Conservation (phyloP, 108 stramenopile species). For the Nitzschia putrida region DNA sequence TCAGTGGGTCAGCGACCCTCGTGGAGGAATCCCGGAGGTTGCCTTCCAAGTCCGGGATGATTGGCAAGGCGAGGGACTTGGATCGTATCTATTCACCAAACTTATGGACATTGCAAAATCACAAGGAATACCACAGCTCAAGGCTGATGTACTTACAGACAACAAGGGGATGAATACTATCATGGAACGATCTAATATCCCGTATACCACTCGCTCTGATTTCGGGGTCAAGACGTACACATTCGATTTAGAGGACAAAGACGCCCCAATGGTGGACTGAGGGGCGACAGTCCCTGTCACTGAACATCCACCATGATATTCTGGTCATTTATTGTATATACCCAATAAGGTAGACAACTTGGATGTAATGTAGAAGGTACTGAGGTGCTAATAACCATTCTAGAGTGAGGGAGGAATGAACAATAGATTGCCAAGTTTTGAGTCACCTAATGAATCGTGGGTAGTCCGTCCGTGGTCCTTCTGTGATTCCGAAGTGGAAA, state of each 20-base stretch:
- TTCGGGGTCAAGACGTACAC: constrained; percentile 36
- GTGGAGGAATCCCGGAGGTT: constrained; percentile 25
- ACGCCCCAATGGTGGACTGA: too few relatives aligned
- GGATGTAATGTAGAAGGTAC: too few relatives aligned
- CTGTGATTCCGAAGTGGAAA: too few relatives aligned
- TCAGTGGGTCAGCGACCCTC: constrained; percentile 40
- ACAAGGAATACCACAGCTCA: constrained; percentile 12
- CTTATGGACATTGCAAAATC: constrained; percentile 23
- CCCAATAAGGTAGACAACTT: too few relatives aligned
- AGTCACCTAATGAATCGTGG: too few relatives aligned
- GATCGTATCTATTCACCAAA: constrained; percentile 30
- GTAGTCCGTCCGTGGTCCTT: too few relatives aligned
- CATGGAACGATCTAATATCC: constrained; percentile 17
- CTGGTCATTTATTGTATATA: too few relatives aligned
- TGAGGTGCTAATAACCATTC: too few relatives aligned
- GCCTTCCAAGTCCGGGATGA: constrained; percentile 48
- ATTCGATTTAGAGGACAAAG: constrained; percentile 31
- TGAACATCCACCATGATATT: too few relatives aligned
- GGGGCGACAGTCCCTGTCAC: too few relatives aligned
- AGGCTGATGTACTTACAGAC: constrained; percentile 37
- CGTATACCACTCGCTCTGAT: constrained; percentile 26
- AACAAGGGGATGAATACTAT: constrained; percentile 37
- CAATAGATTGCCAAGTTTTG: too few relatives aligned
- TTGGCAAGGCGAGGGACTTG: constrained; percentile 46
- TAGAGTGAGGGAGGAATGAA: too few relatives aligned